Evolutionary conservation across 2,329 filamentous ascomycete species (phyloP).

Genomic region (Fusarium austroafricanum): DNA sequence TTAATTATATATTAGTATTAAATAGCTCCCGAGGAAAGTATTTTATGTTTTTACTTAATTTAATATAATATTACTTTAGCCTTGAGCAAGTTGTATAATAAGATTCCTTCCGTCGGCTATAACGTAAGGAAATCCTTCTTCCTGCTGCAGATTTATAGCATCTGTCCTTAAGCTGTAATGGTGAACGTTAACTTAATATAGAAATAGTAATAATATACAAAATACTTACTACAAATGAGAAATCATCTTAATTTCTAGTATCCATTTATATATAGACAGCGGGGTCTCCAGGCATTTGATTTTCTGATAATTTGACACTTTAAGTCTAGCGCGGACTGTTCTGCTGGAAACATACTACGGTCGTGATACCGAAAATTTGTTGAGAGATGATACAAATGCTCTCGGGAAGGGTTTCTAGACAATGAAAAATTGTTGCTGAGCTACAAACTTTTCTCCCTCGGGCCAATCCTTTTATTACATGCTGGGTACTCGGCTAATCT

Average conservation of each 20-base stretch:
- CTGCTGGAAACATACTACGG: too few relatives aligned
- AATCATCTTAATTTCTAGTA: background rate
- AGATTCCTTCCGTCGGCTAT: background rate
- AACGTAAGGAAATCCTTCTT: accelerated
- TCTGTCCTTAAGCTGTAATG: background rate
- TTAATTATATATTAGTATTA: too few relatives aligned
- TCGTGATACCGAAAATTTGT: too few relatives aligned
- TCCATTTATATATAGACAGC: background rate
- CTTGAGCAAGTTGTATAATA: background rate
- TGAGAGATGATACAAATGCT: too few relatives aligned
- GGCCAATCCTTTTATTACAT: too few relatives aligned
- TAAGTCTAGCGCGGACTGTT: background rate
- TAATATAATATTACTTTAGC: too few relatives aligned
- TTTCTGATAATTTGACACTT: background rate
- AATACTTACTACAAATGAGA: background rate
- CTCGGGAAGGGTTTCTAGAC: too few relatives aligned
- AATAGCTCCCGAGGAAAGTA: too few relatives aligned
- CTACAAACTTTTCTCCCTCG: too few relatives aligned
- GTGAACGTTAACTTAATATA: background rate
- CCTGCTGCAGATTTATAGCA: background rate
- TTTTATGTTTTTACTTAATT: too few relatives aligned
- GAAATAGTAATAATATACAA: background rate
- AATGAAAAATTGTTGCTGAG: too few relatives aligned
- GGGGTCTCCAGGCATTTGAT: background rate
- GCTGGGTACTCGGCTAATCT: too few relatives aligned